Conservation (phyloP, 441 rosid species). For the Euphorbia schlechtendalii region DNA sequence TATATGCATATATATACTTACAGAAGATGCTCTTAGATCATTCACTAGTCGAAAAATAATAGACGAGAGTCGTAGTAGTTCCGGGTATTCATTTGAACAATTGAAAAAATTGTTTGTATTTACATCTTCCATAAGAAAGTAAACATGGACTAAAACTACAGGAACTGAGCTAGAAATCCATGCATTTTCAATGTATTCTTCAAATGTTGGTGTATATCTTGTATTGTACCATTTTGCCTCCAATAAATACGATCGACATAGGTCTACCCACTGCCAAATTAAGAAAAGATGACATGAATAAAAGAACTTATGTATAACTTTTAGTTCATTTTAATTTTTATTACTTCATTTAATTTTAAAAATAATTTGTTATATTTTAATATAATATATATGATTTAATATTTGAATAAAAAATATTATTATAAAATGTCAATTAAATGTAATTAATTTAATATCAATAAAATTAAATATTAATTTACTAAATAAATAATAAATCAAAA, state of each 20-base stretch:
- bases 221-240: slow-evolving; percentile 14
- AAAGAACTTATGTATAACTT: too few relatives aligned
- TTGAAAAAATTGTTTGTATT: neutral
- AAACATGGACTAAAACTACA: neutral
- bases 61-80: slow-evolving; percentile 1
- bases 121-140: neutral
- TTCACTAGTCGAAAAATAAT: neutral
- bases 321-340: too few relatives aligned
- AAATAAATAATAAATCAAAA: too few relatives aligned
- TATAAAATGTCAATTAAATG: too few relatives aligned
- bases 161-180: neutral
- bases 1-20: too few relatives aligned
- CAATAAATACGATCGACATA: slow-evolving; percentile 8
- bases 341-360: too few relatives aligned
- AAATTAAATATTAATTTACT: too few relatives aligned
- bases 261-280: slow-evolving; percentile 10
- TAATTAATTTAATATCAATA: too few relatives aligned
- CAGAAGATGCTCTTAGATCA: slow-evolving; percentile 11
- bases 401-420: too few relatives aligned
- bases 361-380: too few relatives aligned
- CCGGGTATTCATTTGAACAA: neutral
- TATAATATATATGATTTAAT: too few relatives aligned
- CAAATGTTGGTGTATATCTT: slow-evolving; percentile 9
- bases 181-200: slow-evolving; percentile 14
- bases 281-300: neutral